Evolutionary conservation across 2,329 filamentous ascomycete species (phyloP), one percentile per base, ranked within the genome.

Genomic region (Sporothrix humicola): DNA sequence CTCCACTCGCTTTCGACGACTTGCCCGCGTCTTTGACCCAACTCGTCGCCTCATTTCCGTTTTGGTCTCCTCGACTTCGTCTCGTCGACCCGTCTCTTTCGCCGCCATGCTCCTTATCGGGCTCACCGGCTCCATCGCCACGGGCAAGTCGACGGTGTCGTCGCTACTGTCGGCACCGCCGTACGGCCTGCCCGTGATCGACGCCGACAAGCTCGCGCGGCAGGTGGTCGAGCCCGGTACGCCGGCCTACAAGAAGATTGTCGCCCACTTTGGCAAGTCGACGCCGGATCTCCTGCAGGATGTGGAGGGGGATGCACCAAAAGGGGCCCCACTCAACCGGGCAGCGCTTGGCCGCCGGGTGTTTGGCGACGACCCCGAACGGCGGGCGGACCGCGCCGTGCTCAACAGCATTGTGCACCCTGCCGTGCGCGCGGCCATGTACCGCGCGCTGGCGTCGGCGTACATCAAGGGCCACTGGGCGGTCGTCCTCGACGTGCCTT

Each of bases 81-180:
- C 20, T 52, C 50, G 13, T n/a, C 48, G 48, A 17, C 15, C 15
- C 15, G 31, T 52, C 37, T 6, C 26, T 3, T n/a, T 6, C 26
- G 6, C 17, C 31, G 78, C 77, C n/a, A 98, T 98, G 96, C 89
- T 98, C 68, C 90, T 99, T 79, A 94, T 99, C 78, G 96, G 96
- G 73, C 90, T 99, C 37, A 99, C 96, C 9, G 96, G 96, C 81
- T 97, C 95, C 75, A 98, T 99, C 80, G 96, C 96, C 75, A 99
- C 96, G 6, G 96, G 96, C 81, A 99, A 99, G 88, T 97, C 95
- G 63, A 99, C 95, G 77, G 94, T 98, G 72, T 97, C 96, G 42
- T 86, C 88, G 54, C 88, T 97, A 78, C 92, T 99, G 78, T 90
- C 92, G 69, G 87, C 89, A 4, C 86, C 93, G 5, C 96, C 95